Base-by-base conservation (phyloP, 257 asterid genomes). In the Orobanche coerulescens region DNA sequence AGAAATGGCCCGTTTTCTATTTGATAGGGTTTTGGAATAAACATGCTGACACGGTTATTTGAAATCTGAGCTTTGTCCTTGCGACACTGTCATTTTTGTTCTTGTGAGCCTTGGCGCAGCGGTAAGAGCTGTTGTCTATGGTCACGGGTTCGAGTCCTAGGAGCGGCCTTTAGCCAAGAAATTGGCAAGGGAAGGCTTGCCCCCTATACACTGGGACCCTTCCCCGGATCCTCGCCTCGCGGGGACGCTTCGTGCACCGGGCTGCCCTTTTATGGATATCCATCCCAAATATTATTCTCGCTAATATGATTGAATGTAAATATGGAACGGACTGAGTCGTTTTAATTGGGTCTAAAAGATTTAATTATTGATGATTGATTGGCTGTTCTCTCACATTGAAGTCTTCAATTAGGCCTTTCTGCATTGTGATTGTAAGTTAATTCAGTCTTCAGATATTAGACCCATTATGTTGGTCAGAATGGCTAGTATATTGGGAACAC, bases 321-420 rank as follows among this genome's bases (percentile, higher is more conserved):
- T 13, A 23, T 44, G 34, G 31, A 15, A 56, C 25, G 20, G 10
- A 24, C 34, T 4, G 23, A 47, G 23, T 36, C n/a, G 42, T 66
- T 19, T 19, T 66, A 40, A 49, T 39, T 39, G 46, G 53, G 31
- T 54, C 15, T 9, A 28, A 46, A 2, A 2, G 31, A 37, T 25
- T 24, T 52, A 7, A 15, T 3, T 19, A 15, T 13, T 40, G 11
- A 25, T 34, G 40, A 8, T 52, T 64, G 54, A 43, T 28, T 52
- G 43, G 54, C 25, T 37, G 69, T 39, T 28, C 49, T 63, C 53
- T 51, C 50, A n/a, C 14, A 11, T 63, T 12, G 20, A 15, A 52
- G 18, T 15, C 39, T 26, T n/a, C 13, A 0, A 6, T 51, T 28
- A 14, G 40, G 70, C 30, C 43, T 39, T 18, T 28, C 13, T 16